A percentile compares a stretch with the other conserved stretches of the same genome.
These are phyloP conservation scores for Paramecium tetraurelia DNA, from an alignment of 73 alveolate species.

Conservation along the genomic window DNA sequence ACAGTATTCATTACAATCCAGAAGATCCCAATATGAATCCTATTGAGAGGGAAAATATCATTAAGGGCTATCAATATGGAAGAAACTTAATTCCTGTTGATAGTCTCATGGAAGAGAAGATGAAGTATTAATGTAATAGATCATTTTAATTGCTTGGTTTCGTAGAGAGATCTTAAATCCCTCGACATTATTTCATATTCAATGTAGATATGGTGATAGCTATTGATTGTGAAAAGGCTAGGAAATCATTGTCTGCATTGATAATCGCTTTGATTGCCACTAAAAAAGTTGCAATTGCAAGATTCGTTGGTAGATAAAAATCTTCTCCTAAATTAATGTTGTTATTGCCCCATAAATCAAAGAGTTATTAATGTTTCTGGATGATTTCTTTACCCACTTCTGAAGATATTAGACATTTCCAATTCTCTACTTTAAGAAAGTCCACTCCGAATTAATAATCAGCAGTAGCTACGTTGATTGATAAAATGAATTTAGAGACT, in stretches of 20 bases:
- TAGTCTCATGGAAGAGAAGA: constrained; percentile 75
- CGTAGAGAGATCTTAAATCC: constrained; percentile 76
- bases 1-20: constrained; percentile 71
- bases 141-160: constrained; percentile 87
- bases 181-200: constrained; percentile 85
- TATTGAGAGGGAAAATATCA: constrained; percentile 75
- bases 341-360: constrained; percentile 83
- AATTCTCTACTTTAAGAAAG: constrained; percentile 82
- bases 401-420: constrained; percentile 93
- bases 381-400: constrained; percentile 88
- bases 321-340: constrained; percentile 86
- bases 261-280: constrained; percentile 84
- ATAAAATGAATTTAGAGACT: constrained; percentile 80
- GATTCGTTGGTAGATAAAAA: constrained; percentile 79
- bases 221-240: constrained; percentile 71
- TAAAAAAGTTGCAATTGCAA: constrained; percentile 82
- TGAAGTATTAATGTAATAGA: constrained; percentile 77
- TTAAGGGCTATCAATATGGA: constrained; percentile 91
- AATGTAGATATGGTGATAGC: constrained; percentile 94
- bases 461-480: constrained; percentile 83
- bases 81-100: constrained; percentile 89
- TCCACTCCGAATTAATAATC: constrained; percentile 74
- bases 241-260: constrained; percentile 85
- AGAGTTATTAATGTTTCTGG: constrained; percentile 81
- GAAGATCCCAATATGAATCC: constrained; percentile 93